Evolutionary conservation across 2,329 filamentous ascomycete species (phyloP), one percentile per base, ranked within the genome.

Genomic region (Lecanoromycetidae sp.): DNA sequence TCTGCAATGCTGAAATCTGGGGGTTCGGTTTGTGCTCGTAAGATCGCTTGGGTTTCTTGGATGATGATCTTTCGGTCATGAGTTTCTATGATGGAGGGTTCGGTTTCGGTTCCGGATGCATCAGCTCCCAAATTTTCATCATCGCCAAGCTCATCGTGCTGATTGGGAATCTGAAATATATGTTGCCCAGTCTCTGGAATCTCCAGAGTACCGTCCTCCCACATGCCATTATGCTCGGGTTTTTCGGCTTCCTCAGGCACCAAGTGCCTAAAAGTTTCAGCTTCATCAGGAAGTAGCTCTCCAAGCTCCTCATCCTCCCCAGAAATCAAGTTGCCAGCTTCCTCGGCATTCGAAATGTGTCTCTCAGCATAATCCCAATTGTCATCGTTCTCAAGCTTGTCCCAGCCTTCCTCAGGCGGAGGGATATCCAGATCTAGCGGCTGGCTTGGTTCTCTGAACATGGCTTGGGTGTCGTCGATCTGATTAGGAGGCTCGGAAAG

Each of bases 351-450:
- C 9, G 13, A 10, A 10, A 10, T 13, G 29, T 32, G 10, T 32
- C 13, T 9, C 29, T 32, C 29, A 10, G 29, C 10, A 13, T 10
- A 9, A 10, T 32, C 29, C 29, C 29, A 9, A 9, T 32, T 9
- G 13, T n/a, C 48, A 45, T 51, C 35, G 30, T 12, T 50, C 34
- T 9, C 49, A n/a, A n/a, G n/a, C n/a, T n/a, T n/a, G 13, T 56
- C 56, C 54, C 57, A 59, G 8, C 56, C 56, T 29, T 53, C 57
- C 32, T 57, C 52, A 2, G 57, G 57, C 15, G 55, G 43, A n/a
- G 56, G 54, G n/a, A 60, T 22, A 4, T 55, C 54, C 32, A 57
- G 44, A 23, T 54, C 47, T 5, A 51, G 43, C 12, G 22, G 34
- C 20, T 29, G 42, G 5, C 44, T 49, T 34, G 44, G 36, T 15